A percentile compares a stretch with the other conserved stretches of the same genome.
Evolutionary conservation across 1,284 basidiomycete genomes (phyloP).

Genomic region (Grifola frondosa): DNA sequence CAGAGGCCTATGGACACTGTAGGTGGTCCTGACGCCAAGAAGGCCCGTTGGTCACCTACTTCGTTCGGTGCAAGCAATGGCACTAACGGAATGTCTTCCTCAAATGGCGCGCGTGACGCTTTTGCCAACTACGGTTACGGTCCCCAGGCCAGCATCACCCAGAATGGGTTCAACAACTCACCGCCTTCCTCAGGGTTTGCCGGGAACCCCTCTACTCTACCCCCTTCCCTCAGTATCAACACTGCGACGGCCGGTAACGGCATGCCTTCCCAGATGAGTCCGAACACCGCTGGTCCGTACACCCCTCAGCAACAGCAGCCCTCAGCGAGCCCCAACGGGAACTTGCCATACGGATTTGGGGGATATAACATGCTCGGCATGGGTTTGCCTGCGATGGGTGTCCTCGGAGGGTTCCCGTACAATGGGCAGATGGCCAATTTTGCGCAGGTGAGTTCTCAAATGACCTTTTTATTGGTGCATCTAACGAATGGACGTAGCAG

Average conservation of each 20-base stretch:
- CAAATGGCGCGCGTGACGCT: constrained; percentile 59
- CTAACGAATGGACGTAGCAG: too few relatives aligned
- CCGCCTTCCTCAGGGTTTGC: constrained; percentile 47
- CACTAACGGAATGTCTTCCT: constrained; percentile 38
- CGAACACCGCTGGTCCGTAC: constrained; percentile 49
- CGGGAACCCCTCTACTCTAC: constrained; percentile 63
- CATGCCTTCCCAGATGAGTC: constrained; percentile 65
- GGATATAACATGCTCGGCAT: constrained; percentile 77
- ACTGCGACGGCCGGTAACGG: constrained; percentile 55
- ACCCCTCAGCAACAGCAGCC: constrained; percentile 43
- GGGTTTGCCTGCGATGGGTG: constrained; percentile 67
- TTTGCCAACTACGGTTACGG: constrained; percentile 85
- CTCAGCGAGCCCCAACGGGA: constrained; percentile 33
- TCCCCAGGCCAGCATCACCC: constrained; percentile 61
- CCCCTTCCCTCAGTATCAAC: constrained; percentile 66
- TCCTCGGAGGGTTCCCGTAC: constrained; percentile 69
- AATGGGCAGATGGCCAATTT: constrained; percentile 66
- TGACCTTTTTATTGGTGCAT: too few relatives aligned
- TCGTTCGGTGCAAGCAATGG: constrained; percentile 47
- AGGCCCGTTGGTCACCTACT: constrained; percentile 80
- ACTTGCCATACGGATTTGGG: constrained; percentile 52
- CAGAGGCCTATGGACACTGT: constrained; percentile 79
- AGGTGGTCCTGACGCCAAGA: constrained; percentile 81
- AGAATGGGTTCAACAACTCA: constrained; percentile 48
- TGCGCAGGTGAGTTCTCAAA: constrained; percentile 57